phyloP scores from a whole-genome alignment of 202 grass and related monocot species.

The Setaria viridis region DNA sequence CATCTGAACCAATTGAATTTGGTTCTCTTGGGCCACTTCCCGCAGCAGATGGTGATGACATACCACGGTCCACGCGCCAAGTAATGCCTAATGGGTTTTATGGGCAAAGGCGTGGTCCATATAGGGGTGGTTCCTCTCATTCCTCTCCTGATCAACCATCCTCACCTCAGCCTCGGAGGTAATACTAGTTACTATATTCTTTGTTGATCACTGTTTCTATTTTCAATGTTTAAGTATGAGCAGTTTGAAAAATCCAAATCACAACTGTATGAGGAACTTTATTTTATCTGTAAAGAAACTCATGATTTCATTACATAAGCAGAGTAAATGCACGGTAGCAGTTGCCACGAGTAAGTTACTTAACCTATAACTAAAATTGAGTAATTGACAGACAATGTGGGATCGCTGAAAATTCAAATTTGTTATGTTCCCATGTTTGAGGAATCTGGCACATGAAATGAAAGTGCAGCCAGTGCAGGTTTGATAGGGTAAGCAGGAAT shows the following conservation, averaged over 20 bases:
- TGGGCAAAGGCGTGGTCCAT: constrained; percentile 58
- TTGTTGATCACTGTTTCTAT: constrained; percentile 41
- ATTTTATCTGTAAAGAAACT: constrained; percentile 16
- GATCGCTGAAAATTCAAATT: background rate
- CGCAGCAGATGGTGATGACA: constrained; percentile 48
- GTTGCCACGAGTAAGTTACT: constrained; percentile 29
- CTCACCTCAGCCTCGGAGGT: constrained; percentile 66
- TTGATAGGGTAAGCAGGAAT: constrained; percentile 2
- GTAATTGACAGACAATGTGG: background rate
- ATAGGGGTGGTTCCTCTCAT: constrained; percentile 59
- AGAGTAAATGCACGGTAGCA: constrained; percentile 7
- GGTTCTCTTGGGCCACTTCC: constrained; percentile 66
- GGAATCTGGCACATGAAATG: constrained; percentile 12
- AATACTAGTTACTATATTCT: constrained; percentile 36
- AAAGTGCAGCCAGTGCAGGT: background rate
- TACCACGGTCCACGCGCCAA: constrained; percentile 33
- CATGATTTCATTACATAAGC: constrained; percentile 4
- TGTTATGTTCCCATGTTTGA: background rate
- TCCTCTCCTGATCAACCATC: constrained; percentile 84
- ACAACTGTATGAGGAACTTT: constrained; percentile 8
- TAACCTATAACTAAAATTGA: constrained; percentile 10
- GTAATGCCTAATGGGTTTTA: constrained; percentile 50
- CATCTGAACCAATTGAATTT: constrained; percentile 69
- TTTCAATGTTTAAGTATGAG: constrained; percentile 18
- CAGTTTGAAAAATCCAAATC: constrained; percentile 23